Conservation (phyloP, 2,329 filamentous ascomycete genomes). For the Plectosphaerella sp. region DNA sequence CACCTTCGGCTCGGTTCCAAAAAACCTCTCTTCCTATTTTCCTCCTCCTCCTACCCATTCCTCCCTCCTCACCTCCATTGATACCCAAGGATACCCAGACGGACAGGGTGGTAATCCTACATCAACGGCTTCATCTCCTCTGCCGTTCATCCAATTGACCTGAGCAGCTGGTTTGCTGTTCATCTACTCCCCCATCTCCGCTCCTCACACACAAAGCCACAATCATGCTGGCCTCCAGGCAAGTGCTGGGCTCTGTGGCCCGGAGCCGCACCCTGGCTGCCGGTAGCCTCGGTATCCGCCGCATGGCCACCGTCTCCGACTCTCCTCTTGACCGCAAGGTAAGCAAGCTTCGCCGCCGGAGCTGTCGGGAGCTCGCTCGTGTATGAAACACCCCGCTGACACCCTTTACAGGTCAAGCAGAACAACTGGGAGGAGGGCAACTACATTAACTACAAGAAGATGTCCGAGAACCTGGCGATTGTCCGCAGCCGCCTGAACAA, state of each 20-base stretch:
- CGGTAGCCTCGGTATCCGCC: conserved; percentile 58
- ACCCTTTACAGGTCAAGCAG: conserved; percentile 65
- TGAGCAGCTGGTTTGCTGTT: conserved; percentile 10
- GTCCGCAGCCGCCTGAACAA: conserved; percentile 87
- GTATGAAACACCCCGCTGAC: neutral
- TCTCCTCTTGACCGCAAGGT: conserved; percentile 87
- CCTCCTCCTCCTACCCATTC: conserved; percentile 20
- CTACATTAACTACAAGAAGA: conserved; percentile 99
- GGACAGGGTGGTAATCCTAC: conserved; percentile 9
- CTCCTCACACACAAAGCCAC: conserved; percentile 26
- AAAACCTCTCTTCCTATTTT: conserved; percentile 22
- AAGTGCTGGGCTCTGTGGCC: conserved; percentile 62
- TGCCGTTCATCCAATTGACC: conserved; percentile 23
- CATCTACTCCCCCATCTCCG: conserved; percentile 4
- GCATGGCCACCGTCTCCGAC: conserved; percentile 83
- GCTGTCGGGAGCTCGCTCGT: neutral
- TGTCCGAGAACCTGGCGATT: conserved; percentile 93
- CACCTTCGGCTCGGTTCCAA: conserved; percentile 10
- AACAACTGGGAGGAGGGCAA: conserved; percentile 94
- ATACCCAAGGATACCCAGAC: neutral
- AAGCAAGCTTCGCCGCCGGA: conserved; percentile 17
- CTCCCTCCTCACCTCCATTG: conserved; percentile 6
- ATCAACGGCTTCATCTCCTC: conserved; percentile 3
- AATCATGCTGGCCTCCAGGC: conserved; percentile 68
- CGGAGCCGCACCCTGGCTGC: conserved; percentile 52